phyloP scores from a whole-genome alignment of 257 asterid genomes.

The Solanum ossicruentum region DNA sequence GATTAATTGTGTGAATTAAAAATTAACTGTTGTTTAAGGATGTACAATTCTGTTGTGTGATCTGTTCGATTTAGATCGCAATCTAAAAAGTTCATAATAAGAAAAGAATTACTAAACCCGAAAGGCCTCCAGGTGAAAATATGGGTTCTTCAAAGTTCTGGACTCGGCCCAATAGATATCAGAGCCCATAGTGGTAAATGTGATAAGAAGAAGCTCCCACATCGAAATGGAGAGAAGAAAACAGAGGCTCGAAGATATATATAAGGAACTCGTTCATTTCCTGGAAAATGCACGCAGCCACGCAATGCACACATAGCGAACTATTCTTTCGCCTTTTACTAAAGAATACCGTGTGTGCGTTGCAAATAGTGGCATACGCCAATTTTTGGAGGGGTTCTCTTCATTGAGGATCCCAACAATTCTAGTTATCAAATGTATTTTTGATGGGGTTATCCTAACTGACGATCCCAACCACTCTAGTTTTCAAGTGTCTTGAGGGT shows the following conservation, averaged over 20 bases:
- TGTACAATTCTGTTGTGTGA: neutral
- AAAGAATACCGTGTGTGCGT: neutral
- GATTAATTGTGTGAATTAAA: neutral
- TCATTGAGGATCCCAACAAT: neutral
- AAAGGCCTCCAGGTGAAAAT: neutral
- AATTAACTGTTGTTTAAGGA: neutral
- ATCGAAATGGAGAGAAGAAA: neutral
- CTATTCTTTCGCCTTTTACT: constrained; percentile 3
- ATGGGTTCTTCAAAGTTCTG: neutral
- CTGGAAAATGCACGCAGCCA: accelerated
- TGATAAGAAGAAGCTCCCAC: neutral
- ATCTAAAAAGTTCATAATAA: neutral
- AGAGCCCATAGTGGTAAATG: neutral
- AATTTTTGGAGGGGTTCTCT: neutral
- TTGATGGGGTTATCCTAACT: neutral
- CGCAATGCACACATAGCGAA: neutral
- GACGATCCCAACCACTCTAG: neutral
- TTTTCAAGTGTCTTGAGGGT: neutral
- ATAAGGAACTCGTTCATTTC: accelerated
- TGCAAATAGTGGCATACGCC: neutral
- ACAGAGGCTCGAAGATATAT: neutral
- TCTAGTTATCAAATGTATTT: neutral
- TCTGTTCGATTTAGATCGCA: neutral
- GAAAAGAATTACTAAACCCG: neutral
- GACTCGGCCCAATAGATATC: neutral